Conservation (phyloP, 495 filamentous ascomycete genomes). For the Chaetomium tenue region DNA sequence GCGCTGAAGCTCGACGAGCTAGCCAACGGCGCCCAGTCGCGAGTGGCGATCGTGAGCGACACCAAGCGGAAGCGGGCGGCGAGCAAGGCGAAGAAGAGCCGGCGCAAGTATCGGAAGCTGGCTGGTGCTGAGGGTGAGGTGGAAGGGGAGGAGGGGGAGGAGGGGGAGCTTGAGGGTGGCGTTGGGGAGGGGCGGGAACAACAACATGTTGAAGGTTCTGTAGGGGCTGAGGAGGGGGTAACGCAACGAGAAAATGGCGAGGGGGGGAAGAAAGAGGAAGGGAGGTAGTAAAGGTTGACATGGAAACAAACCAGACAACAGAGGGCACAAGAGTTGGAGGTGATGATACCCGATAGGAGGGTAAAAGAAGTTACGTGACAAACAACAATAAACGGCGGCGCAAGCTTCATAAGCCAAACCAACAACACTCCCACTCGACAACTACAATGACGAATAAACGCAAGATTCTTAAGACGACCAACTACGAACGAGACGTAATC, state of each 20-base stretch:
- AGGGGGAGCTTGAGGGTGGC: no score
- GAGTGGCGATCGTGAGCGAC: constrained; percentile 42
- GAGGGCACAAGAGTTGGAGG: no score
- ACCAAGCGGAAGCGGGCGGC: constrained; percentile 48
- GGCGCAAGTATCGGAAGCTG: constrained; percentile 50
- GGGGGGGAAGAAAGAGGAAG: not conserved
- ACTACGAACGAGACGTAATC: constrained; percentile 26
- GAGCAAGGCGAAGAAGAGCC: constrained; percentile 50
- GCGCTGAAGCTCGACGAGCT: constrained; percentile 73
- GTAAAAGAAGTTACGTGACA: no score
- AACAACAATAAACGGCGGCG: no score
- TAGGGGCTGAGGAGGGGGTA: constrained; percentile 24
- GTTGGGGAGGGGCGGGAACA: not conserved
- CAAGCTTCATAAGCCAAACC: no score
- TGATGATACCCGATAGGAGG: not conserved
- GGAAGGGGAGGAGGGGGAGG: not conserved
- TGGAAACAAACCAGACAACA: not conserved
- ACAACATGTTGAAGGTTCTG: constrained; percentile 8
- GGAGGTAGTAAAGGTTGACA: not conserved
- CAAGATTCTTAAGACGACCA: constrained; percentile 18
- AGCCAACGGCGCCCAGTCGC: constrained; percentile 48
- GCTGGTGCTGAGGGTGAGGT: constrained; percentile 39
- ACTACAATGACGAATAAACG: constrained; percentile 13
- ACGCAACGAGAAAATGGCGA: not conserved
- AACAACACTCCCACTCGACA: no score